These are phyloP conservation scores for Pythium aquatile DNA, from an alignment of 352 stramenopile genomes.

Conservation along the genomic window DNA sequence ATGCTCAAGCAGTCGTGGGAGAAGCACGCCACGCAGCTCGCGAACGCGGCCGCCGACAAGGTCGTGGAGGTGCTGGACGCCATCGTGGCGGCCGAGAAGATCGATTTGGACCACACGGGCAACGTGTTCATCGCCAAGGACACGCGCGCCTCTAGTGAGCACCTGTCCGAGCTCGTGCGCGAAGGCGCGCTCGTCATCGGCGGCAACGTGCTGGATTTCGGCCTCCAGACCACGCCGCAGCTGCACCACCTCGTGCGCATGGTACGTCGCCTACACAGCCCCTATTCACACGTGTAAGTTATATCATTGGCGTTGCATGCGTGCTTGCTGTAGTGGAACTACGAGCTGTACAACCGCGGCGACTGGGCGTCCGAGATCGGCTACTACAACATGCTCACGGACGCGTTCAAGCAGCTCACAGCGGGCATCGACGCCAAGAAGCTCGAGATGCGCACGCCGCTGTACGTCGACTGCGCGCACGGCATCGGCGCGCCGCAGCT, in stretches of 20 bases:
- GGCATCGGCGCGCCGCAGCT: slow-evolving; percentile 89
- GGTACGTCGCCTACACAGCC: slow-evolving; percentile 30
- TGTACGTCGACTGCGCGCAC: slow-evolving; percentile 94
- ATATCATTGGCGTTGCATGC: background rate
- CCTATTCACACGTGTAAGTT: too few relatives aligned
- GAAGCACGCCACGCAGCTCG: slow-evolving; percentile 77
- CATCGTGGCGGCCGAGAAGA: slow-evolving; percentile 73
- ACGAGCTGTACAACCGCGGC: slow-evolving; percentile 85
- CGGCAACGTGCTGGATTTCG: slow-evolving; percentile 93
- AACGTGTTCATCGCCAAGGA: slow-evolving; percentile 92
- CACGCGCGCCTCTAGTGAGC: slow-evolving; percentile 86
- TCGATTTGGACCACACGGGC: slow-evolving; percentile 77
- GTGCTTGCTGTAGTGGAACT: slow-evolving; percentile 64
- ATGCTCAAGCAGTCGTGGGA: slow-evolving; percentile 93
- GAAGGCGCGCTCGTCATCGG: slow-evolving; percentile 88
- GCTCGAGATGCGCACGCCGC: slow-evolving; percentile 65
- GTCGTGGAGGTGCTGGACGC: slow-evolving; percentile 79
- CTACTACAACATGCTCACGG: slow-evolving; percentile 95
- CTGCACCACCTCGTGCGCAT: slow-evolving; percentile 97
- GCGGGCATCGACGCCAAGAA: slow-evolving; percentile 74
- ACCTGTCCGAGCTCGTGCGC: slow-evolving; percentile 86
- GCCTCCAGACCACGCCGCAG: slow-evolving; percentile 96
- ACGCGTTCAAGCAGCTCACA: slow-evolving; percentile 92
- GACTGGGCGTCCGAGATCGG: slow-evolving; percentile 90
- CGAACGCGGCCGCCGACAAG: slow-evolving; percentile 79